A percentile compares a stretch with the other conserved stretches of the same genome.
phyloP scores from a whole-genome alignment of 2,329 filamentous ascomycete genomes.

The Fusarium piperis region DNA sequence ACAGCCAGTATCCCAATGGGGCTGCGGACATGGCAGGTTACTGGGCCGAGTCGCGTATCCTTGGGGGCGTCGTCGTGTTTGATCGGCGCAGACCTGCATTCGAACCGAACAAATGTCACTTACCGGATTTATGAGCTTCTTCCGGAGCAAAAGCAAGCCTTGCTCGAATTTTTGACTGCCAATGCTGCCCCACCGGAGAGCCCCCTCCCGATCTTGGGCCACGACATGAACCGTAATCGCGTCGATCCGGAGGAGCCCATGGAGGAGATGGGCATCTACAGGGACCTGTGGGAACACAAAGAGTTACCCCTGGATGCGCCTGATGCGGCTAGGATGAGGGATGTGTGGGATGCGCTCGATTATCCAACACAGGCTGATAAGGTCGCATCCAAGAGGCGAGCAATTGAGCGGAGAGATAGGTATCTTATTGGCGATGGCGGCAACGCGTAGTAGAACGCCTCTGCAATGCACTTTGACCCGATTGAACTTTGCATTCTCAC shows the following conservation, averaged over 20 bases:
- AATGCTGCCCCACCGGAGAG: neutral
- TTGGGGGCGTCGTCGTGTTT: constrained; percentile 2
- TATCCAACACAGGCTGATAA: neutral
- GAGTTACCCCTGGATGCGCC: neutral
- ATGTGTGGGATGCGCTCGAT: neutral
- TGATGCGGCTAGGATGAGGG: neutral
- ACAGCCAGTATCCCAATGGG: neutral
- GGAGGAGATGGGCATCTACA: neutral
- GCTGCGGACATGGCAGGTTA: neutral
- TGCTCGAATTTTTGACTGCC: neutral
- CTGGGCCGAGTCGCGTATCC: constrained; percentile 6
- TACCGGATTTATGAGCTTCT: constrained; percentile 4
- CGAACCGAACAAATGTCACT: neutral
- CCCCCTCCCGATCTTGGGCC: neutral
- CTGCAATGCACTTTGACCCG: neutral
- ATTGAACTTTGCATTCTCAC: neutral
- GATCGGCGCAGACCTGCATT: neutral
- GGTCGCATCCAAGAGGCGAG: neutral
- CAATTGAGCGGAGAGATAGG: neutral
- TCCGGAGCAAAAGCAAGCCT: neutral
- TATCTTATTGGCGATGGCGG: neutral
- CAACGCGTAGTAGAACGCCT: neutral
- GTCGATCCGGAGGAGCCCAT: constrained; percentile 2
- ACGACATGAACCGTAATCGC: neutral
- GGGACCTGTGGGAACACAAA: neutral